Conservation (phyloP, 2,329 filamentous ascomycete species). For the Neofusicoccum laricinum region DNA sequence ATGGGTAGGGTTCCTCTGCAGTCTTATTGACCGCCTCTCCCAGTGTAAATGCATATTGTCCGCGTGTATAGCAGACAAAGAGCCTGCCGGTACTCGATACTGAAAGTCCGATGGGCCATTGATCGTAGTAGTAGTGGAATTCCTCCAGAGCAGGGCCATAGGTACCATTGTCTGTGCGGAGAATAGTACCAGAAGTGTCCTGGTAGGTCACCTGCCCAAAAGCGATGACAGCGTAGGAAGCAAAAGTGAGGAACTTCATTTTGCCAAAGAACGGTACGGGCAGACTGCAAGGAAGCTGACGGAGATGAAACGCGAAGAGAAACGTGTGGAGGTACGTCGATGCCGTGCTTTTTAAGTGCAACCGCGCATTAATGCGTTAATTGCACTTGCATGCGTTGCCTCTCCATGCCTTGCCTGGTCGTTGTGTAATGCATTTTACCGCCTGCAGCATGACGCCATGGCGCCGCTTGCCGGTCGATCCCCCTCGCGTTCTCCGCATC, state of each 20-base stretch:
- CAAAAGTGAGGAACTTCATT: background rate
- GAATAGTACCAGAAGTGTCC: constrained; percentile 23
- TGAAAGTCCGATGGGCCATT: constrained; percentile 49
- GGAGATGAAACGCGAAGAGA: background rate
- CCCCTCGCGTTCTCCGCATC: constrained; percentile 13
- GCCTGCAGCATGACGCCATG: constrained; percentile 14
- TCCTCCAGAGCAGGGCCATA: constrained; percentile 49
- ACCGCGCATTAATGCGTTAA: background rate
- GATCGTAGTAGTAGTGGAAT: constrained; percentile 48
- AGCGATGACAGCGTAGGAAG: background rate
- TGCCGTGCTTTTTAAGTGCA: background rate
- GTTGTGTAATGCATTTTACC: constrained; percentile 1
- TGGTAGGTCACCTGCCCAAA: constrained; percentile 5
- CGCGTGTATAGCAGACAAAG: constrained; percentile 51
- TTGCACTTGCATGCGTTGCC: background rate
- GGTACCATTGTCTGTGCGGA: constrained; percentile 47
- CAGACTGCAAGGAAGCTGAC: background rate
- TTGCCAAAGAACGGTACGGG: background rate
- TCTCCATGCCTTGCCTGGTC: background rate
- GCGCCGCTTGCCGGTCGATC: constrained; percentile 5
- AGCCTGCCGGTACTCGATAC: constrained; percentile 49
- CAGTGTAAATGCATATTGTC: constrained; percentile 46
- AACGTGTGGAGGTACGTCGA: no score
- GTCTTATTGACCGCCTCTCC: constrained; percentile 48
- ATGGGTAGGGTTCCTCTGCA: constrained; percentile 47